Evolutionary conservation across 1,284 basidiomycete species (phyloP).

Genomic region (Fomes fomentarius): DNA sequence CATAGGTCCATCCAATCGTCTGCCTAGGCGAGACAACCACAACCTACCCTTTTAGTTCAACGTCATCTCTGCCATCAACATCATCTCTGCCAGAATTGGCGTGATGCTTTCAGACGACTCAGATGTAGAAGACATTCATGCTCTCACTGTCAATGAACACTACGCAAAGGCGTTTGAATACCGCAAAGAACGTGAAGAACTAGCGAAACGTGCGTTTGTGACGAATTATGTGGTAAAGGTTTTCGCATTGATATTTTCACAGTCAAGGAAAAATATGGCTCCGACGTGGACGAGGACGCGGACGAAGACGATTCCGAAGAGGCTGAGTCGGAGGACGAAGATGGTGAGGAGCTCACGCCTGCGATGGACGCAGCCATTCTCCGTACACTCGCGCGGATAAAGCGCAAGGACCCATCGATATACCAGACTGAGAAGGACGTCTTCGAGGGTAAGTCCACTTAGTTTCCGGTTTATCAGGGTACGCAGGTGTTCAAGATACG

Average conservation of each 20-base stretch:
- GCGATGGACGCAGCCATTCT: slow-evolving; percentile 95
- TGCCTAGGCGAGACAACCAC: too few species aligned
- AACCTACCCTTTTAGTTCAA: too few species aligned
- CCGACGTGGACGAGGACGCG: slow-evolving; percentile 59
- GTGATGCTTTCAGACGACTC: slow-evolving; percentile 56
- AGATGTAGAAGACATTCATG: slow-evolving; percentile 46
- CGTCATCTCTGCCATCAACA: too few species aligned
- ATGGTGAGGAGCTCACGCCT: slow-evolving; percentile 94
- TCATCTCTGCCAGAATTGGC: too few species aligned
- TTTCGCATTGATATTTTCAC: slow-evolving; percentile 8
- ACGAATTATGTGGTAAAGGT: too few species aligned
- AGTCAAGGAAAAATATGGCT: slow-evolving; percentile 90
- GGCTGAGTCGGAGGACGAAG: slow-evolving; percentile 90
- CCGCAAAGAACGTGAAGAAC: slow-evolving; percentile 83
- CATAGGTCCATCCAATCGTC: too few species aligned
- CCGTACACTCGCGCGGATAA: slow-evolving; percentile 87
- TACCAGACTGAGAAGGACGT: slow-evolving; percentile 76
- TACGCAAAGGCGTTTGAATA: slow-evolving; percentile 83
- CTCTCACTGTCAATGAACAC: slow-evolving; percentile 78
- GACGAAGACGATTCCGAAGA: slow-evolving; percentile 67
- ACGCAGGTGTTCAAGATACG: background rate
- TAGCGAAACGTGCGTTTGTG: slow-evolving; percentile 68
- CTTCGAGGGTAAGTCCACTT: slow-evolving; percentile 77
- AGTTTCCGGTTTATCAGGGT: too few species aligned
- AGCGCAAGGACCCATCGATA: slow-evolving; percentile 82